Conservation (phyloP, 768 basidiomycete species). For the Russula ochroleuca region DNA sequence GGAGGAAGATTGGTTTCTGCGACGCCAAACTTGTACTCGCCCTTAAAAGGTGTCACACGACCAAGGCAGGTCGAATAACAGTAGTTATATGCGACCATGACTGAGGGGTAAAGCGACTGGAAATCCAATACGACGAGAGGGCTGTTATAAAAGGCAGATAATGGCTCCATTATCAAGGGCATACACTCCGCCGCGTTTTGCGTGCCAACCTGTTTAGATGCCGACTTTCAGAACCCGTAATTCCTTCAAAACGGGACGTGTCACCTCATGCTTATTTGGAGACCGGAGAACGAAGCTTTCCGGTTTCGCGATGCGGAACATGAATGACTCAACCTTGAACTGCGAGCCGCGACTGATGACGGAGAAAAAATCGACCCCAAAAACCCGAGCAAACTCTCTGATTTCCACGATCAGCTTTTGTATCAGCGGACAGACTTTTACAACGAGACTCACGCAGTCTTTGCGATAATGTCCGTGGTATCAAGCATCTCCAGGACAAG, state of each 20-base stretch:
- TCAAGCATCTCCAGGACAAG: conserved; percentile 80
- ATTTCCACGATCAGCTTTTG: not conserved
- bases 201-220: conserved; percentile 67
- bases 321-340: conserved; percentile 98
- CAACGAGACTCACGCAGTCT: conserved; percentile 69
- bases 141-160: conserved; percentile 87
- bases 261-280: conserved; percentile 79
- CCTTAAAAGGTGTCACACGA: conserved; percentile 80
- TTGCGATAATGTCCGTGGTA: conserved; percentile 74
- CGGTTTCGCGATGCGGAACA: conserved; percentile 96
- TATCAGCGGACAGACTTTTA: not conserved
- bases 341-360: conserved; percentile 94
- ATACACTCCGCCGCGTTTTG: conserved; percentile 97
- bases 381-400: conserved; percentile 96
- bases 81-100: conserved; percentile 99
- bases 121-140: conserved; percentile 95
- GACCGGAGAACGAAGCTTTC: conserved; percentile 89
- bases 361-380: conserved; percentile 95
- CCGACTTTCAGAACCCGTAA: conserved; percentile 2
- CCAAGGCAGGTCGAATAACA: conserved; percentile 97
- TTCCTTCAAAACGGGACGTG: not conserved
- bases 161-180: conserved; percentile 92
- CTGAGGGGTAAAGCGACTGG: conserved; percentile 91
- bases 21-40: conserved; percentile 84
- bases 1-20: conserved; percentile 62